Percentiles rank a stretch among this genome's conserved stretches.
These are phyloP conservation scores for Pseudocohnilembus persalinus DNA, from an alignment of 169 alveolate genomes.

Conservation along the genomic window DNA sequence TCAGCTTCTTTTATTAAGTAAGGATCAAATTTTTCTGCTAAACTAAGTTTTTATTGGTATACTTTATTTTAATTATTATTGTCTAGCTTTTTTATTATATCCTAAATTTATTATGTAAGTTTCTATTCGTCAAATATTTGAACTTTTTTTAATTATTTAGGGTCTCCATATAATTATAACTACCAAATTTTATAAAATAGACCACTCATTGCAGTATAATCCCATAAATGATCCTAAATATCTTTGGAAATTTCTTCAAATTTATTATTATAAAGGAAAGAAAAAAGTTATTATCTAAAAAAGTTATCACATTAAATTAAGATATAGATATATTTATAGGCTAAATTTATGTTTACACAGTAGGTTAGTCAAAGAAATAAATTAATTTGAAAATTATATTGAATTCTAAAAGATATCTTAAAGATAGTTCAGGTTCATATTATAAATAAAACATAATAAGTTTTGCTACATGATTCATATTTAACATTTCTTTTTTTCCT, in stretches of 20 bases:
- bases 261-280: background rate
- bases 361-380: background rate
- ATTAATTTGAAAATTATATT: too few species aligned
- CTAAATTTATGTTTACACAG: background rate
- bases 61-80: too few species aligned
- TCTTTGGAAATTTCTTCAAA: background rate
- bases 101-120: background rate
- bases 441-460: background rate
- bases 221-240: background rate
- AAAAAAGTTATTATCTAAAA: background rate
- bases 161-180: background rate
- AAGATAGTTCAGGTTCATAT: background rate
- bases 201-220: background rate
- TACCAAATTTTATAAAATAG: background rate
- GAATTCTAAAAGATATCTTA: background rate
- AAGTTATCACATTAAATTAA: too few species aligned
- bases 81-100: background rate
- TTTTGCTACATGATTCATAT: background rate
- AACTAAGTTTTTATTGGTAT: background rate
- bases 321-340: too few species aligned
- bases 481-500: background rate
- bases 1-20: background rate
- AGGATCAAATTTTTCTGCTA: background rate
- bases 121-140: background rate
- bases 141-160: background rate